Evolutionary conservation across 805 yeast genomes (phyloP).

Genomic region (Jamesozyma rosinii): DNA sequence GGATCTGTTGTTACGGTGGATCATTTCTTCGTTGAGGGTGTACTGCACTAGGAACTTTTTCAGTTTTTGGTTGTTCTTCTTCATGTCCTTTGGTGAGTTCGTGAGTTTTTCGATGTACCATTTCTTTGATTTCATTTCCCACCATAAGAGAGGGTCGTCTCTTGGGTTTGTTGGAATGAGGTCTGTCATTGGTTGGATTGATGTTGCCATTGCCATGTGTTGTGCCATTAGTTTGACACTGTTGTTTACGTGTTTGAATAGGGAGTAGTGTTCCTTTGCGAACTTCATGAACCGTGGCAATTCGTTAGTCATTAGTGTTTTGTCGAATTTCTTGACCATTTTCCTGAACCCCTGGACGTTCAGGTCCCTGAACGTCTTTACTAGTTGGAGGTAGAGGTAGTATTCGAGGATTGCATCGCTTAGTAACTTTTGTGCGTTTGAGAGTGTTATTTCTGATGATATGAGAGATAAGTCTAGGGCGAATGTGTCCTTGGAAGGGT

Average conservation of each 20-base stretch:
- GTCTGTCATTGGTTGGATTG: conserved; percentile 10
- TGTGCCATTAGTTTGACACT: conserved; percentile 22
- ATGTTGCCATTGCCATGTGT: conserved; percentile 16
- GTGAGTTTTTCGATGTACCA: conserved; percentile 35
- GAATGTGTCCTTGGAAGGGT: conserved; percentile 11
- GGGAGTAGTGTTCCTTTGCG: conserved; percentile 18
- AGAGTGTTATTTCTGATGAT: conserved; percentile 6
- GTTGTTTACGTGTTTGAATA: conserved; percentile 23
- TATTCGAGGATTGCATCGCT: conserved; percentile 28
- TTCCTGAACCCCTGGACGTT: conserved; percentile 87
- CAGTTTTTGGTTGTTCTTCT: conserved; percentile 21
- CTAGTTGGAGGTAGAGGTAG: conserved; percentile 26
- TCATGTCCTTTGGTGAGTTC: conserved; percentile 20
- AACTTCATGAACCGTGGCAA: conserved; percentile 20
- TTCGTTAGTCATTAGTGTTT: conserved; percentile 31
- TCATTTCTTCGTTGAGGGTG: conserved; percentile 27
- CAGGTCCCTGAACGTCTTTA: conserved; percentile 47
- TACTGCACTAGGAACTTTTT: conserved; percentile 25
- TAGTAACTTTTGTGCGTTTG: conserved; percentile 9
- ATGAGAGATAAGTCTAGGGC: conserved; percentile 5
- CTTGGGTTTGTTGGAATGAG: conserved; percentile 14
- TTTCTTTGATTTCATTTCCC: conserved; percentile 28
- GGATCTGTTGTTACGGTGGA: conserved; percentile 29
- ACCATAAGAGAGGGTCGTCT: conserved; percentile 25
- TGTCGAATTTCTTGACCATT: conserved; percentile 84